Evolutionary conservation across 1,139 yeast species (phyloP), one percentile per base, ranked within the genome.

Genomic region (Hanseniaspora uvarum): DNA sequence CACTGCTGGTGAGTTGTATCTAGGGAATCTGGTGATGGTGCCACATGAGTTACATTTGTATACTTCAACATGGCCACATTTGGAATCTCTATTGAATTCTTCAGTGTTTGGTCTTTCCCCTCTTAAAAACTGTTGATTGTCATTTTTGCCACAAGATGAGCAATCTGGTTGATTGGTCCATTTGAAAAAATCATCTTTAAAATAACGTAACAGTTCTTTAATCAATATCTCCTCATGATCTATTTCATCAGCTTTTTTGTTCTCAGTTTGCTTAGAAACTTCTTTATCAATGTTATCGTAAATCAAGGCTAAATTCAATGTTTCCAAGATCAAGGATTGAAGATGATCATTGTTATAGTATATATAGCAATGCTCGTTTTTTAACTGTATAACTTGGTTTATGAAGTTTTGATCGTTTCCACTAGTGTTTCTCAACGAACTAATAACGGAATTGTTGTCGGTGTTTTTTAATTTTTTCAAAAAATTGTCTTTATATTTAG

Each of bases 141-240:
- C 55, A 28, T 67, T 50, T 38, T 68, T 71, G 0, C 73, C 74
- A 65, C 96, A 87, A 0, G 50, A 56, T 0, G 72, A 65, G 62
- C 96, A 88, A 8, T 70, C 64, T 0, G 94, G 89, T 44, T 75
- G 74, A 61, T 83, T 83, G 14, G 86, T 81, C 97, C 97, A 89
- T 38, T 70, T 72, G 69, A 92, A 89, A 69, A 86, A 88, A 47
- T 78, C 81, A 50, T 81, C 72, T 61, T 87, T 88, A 70, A 83
- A 89, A 79, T 94, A 89, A 45, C 74, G 68, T 37, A 89, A 71
- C 19, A 86, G 66, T 59, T 81, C 92, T 58, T 73, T 72, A 0
- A 88, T 89, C 8, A 89, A 62, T 44, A 75, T 72, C 64, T 89
- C 97, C 54, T 83, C 81, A 60, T 82, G 79, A 11, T 79, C 79